phyloP scores from a whole-genome alignment of 1,284 basidiomycete species.

The Leccinum subfulvum region DNA sequence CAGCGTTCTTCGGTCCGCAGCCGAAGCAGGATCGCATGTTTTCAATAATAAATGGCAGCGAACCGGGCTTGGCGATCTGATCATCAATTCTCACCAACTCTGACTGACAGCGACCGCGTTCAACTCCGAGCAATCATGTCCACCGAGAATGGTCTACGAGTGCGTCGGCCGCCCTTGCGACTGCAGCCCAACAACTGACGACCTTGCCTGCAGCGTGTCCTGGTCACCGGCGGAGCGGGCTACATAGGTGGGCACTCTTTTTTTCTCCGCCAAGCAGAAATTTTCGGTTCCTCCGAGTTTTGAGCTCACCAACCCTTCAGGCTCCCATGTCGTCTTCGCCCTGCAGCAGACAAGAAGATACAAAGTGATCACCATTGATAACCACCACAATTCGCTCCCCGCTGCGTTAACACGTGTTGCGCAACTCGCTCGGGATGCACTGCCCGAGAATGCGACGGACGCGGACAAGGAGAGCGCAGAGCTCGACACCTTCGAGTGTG shows the following conservation, averaged over 20 bases:
- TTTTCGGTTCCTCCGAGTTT: neutral
- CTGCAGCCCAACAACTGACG: constrained; percentile 11
- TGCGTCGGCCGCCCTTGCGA: constrained; percentile 23
- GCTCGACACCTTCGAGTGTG: constrained; percentile 69
- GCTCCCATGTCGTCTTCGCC: constrained; percentile 87
- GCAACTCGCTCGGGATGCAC: constrained; percentile 72
- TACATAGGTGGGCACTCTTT: constrained; percentile 65
- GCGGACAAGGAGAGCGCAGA: constrained; percentile 64
- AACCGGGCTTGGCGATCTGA: constrained; percentile 6
- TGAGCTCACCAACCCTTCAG: constrained; percentile 40
- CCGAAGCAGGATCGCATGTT: constrained; percentile 18
- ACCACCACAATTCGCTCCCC: constrained; percentile 88
- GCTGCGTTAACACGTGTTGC: constrained; percentile 72
- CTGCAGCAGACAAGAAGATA: constrained; percentile 86
- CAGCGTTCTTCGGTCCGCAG: neutral
- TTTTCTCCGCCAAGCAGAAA: constrained; percentile 1
- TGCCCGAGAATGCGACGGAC: constrained; percentile 63
- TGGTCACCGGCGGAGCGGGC: constrained; percentile 82
- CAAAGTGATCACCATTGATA: constrained; percentile 92
- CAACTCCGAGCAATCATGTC: constrained; percentile 25
- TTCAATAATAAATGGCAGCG: constrained; percentile 14
- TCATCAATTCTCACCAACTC: constrained; percentile 7
- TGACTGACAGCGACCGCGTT: neutral
- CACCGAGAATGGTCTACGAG: constrained; percentile 32
- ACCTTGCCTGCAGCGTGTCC: constrained; percentile 52